Evolutionary conservation across 2,329 filamentous ascomycete species (phyloP), one percentile per base, ranked within the genome.

Genomic region (Immersiporthe knoxdaviesiana): DNA sequence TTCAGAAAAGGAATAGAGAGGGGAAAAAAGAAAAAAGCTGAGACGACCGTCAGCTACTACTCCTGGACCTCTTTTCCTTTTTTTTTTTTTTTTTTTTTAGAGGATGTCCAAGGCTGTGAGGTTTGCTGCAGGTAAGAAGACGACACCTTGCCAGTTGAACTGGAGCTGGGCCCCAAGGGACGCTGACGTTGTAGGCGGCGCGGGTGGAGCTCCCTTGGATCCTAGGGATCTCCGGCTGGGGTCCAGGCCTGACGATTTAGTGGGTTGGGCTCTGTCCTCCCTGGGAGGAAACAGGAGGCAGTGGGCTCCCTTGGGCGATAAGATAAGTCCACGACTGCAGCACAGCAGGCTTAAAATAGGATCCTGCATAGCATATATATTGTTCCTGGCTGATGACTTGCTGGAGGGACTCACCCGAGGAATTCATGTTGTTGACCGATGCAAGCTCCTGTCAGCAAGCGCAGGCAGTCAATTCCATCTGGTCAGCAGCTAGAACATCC

Each of bases 101-200:
- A n/a, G n/a, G n/a, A 37, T 27, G 41, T 12, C 50, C 61, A 32
- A 63, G n/a, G 39, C 21, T 61, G 52, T 61, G n/a, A 37, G 8
- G 39, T 27, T 16, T 16, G 56, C 37, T 44, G 64, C 27, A 47
- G 41, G 37, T 60, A 14, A 58, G 39, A 60, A 60, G 65, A 50
- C 65, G 61, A 63, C 65, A 67, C 58, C 65, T 67, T 67, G 65
- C 35, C 61, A 63, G n/a, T 47, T 63, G 52, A 56, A 30, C 14
- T 56, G 52, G 52, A 56, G 24, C 52, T 56, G 52, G 52, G 12
- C 12, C n/a, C 27, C 12, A 30, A 18, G 44, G 59, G 61, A 50
- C 61, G 61, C 61, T 63, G 61, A 63, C 61, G 61, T 24, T 47
- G 60, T n/a, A 62, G 5, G 60, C 60, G 60, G 60, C 60, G 39